Percentiles rank a stretch among this genome's conserved stretches.
Conservation (phyloP, 345 rosid genomes). For the Arabidopsis suecica region DNA sequence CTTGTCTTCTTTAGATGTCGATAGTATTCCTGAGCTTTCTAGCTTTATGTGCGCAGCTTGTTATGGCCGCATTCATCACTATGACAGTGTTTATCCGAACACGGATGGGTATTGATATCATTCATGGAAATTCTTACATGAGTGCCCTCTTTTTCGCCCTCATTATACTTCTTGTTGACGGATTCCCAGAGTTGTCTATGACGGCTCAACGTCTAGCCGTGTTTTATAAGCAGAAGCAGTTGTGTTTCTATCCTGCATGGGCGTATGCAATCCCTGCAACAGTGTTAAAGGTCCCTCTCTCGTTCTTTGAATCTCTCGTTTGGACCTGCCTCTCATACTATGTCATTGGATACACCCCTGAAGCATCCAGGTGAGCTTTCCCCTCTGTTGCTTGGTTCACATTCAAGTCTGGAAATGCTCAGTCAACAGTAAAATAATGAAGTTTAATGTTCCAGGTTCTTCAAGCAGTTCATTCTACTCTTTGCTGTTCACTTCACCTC, state of each 20-base stretch:
- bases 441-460: constrained; percentile 56
- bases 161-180: constrained; percentile 67
- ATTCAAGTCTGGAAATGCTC: constrained; percentile 6
- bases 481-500: constrained; percentile 67
- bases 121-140: constrained; percentile 71
- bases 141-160: constrained; percentile 71
- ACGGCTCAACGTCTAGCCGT: constrained; percentile 78
- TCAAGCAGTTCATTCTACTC: constrained; percentile 66
- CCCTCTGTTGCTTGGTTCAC: background rate
- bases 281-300: constrained; percentile 81
- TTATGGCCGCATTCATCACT: constrained; percentile 54
- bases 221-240: constrained; percentile 92
- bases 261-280: constrained; percentile 83
- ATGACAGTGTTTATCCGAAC: constrained; percentile 74
- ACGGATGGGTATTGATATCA: constrained; percentile 67
- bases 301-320: constrained; percentile 60
- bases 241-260: constrained; percentile 87
- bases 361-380: constrained; percentile 62
- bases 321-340: constrained; percentile 79
- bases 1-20: constrained; percentile 14
- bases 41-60: constrained; percentile 55
- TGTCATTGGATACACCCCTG: constrained; percentile 79
- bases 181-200: constrained; percentile 80
- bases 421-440: constrained; percentile 6
- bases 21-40: constrained; percentile 26